Conservation (phyloP, 1,284 basidiomycete species). For the Fomitiporia mediterranea region DNA sequence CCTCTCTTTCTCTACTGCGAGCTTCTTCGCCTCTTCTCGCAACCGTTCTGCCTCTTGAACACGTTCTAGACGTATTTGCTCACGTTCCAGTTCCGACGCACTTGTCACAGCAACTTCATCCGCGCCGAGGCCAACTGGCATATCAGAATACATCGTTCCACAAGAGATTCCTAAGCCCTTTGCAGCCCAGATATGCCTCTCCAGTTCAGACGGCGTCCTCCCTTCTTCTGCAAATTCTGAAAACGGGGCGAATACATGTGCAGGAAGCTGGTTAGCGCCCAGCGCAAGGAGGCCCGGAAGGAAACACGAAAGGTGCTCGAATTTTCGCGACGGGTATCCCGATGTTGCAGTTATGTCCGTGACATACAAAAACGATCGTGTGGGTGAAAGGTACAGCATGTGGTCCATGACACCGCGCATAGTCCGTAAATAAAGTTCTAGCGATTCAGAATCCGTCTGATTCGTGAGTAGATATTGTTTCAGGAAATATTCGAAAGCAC, state of each 20-base stretch:
- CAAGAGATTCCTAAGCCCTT: constrained; percentile 65
- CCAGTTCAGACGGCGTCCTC: constrained; percentile 24
- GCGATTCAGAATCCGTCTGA: constrained; percentile 49
- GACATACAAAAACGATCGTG: constrained; percentile 65
- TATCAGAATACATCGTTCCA: constrained; percentile 60
- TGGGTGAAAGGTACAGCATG: constrained; percentile 61
- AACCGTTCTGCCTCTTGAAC: constrained; percentile 1
- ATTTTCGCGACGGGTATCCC: constrained; percentile 40
- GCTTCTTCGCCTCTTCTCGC: constrained; percentile 1
- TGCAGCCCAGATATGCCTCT: constrained; percentile 63
- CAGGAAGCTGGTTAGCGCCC: constrained; percentile 56
- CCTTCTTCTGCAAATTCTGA: constrained; percentile 4
- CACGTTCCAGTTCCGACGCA: constrained; percentile 10
- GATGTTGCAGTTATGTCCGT: constrained; percentile 41
- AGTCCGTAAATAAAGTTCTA: constrained; percentile 61
- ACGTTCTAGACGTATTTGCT: constrained; percentile 6
- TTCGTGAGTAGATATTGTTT: constrained; percentile 70
- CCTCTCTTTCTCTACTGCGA: background rate
- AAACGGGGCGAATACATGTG: constrained; percentile 27
- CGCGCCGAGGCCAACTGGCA: constrained; percentile 55
- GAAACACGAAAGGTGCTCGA: constrained; percentile 79
- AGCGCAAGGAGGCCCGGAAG: constrained; percentile 70
- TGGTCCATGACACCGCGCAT: constrained; percentile 59
- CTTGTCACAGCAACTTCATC: constrained; percentile 46
- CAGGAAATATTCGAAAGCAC: constrained; percentile 60